Evolutionary conservation across 805 yeast species (phyloP).

Genomic region (Torulaspora franciscae): DNA sequence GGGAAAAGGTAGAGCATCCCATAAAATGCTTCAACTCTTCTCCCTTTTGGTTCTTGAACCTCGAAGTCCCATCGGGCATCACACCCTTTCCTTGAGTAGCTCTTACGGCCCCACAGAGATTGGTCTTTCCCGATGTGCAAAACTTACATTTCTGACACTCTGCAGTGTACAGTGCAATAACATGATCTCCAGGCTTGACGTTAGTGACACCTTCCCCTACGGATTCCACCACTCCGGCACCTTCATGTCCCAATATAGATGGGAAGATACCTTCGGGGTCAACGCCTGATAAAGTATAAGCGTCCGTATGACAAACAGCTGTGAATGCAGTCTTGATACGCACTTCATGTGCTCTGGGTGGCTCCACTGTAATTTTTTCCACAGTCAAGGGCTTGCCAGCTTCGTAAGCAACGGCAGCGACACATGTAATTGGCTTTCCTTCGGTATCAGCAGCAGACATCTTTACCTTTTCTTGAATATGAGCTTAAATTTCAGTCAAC

Average conservation of each 20-base stretch:
- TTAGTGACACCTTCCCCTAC: slow-evolving; percentile 90
- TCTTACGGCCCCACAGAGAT: slow-evolving; percentile 91
- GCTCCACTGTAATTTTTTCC: slow-evolving; percentile 84
- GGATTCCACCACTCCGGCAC: slow-evolving; percentile 94
- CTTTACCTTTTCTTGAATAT: neutral
- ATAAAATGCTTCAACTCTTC: slow-evolving; percentile 83
- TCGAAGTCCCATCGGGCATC: slow-evolving; percentile 96
- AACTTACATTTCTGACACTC: slow-evolving; percentile 94
- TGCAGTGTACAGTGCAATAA: slow-evolving; percentile 90
- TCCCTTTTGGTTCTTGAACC: slow-evolving; percentile 79
- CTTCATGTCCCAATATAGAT: slow-evolving; percentile 91
- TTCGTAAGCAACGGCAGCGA: slow-evolving; percentile 98
- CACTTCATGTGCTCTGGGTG: slow-evolving; percentile 97
- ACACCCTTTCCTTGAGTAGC: slow-evolving; percentile 98
- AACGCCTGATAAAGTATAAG: slow-evolving; percentile 87
- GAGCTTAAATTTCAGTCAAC: neutral
- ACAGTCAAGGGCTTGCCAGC: slow-evolving; percentile 77
- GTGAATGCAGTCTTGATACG: slow-evolving; percentile 82
- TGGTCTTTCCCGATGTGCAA: slow-evolving; percentile 93
- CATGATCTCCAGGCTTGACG: slow-evolving; percentile 91
- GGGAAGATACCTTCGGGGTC: slow-evolving; percentile 98
- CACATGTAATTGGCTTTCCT: slow-evolving; percentile 63
- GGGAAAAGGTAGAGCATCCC: slow-evolving; percentile 97
- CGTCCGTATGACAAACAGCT: slow-evolving; percentile 98
- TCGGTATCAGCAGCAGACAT: slow-evolving; percentile 21